Conservation (phyloP, 768 basidiomycete species). For the Lactifluus piperatus region DNA sequence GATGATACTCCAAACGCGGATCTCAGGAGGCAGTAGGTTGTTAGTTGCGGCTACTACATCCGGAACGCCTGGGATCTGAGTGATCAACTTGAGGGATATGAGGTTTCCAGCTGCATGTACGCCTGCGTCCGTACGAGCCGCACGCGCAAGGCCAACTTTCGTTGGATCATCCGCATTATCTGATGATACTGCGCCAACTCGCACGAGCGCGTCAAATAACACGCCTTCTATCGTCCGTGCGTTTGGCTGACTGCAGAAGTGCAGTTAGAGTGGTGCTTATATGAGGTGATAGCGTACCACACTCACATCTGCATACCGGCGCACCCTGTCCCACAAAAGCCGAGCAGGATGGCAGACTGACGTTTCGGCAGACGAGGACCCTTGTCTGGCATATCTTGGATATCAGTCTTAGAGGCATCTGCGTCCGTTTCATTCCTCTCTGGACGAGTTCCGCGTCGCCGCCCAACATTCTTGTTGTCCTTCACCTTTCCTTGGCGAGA, state of each 20-base stretch:
- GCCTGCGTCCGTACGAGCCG: slow-evolving; percentile 94
- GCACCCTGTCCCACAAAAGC: slow-evolving; percentile 88
- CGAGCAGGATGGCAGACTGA: slow-evolving; percentile 75
- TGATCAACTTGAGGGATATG: slow-evolving; percentile 87
- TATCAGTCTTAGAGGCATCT: neutral
- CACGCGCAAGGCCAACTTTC: slow-evolving; percentile 82
- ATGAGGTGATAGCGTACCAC: neutral
- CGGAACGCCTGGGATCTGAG: slow-evolving; percentile 56
- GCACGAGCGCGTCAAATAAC: slow-evolving; percentile 80
- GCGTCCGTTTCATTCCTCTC: slow-evolving; percentile 25
- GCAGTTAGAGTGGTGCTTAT: neutral
- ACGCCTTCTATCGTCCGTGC: slow-evolving; percentile 82
- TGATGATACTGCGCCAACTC: slow-evolving; percentile 85
- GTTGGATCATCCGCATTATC: slow-evolving; percentile 89
- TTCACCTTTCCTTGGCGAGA: slow-evolving; percentile 31
- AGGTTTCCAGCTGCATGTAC: slow-evolving; percentile 96
- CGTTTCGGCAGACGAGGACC: slow-evolving; percentile 68
- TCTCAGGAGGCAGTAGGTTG: slow-evolving; percentile 79
- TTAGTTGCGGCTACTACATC: slow-evolving; percentile 73
- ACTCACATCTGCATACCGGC: slow-evolving; percentile 96
- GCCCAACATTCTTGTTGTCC: slow-evolving; percentile 29
- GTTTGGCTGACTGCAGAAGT: slow-evolving; percentile 50
- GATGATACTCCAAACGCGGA: slow-evolving; percentile 88
- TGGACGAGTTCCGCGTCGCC: slow-evolving; percentile 33
- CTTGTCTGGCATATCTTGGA: slow-evolving; percentile 26